These are phyloP conservation scores for Venturia carpophila DNA, from an alignment of 2,329 filamentous ascomycete genomes.

Conservation along the genomic window DNA sequence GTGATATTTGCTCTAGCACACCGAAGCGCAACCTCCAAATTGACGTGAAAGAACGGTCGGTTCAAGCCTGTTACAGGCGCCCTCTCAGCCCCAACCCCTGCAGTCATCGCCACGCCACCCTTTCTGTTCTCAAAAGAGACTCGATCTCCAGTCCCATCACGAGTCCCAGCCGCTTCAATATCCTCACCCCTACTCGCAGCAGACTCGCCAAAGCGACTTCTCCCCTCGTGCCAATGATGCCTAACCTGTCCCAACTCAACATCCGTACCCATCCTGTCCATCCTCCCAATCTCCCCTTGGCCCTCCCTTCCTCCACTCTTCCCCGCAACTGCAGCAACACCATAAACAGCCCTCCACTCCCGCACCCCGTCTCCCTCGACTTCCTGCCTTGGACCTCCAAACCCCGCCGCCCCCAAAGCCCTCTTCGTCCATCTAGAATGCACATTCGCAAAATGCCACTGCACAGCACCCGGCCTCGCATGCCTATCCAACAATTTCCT, in stretches of 20 bases:
- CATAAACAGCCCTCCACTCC: slow-evolving; percentile 1
- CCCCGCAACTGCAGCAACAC: neutral
- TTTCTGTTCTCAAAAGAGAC: neutral
- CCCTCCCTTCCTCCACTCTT: neutral
- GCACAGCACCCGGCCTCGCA: neutral
- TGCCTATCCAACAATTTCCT: slow-evolving; percentile 7
- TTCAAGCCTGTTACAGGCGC: neutral
- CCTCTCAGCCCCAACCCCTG: neutral
- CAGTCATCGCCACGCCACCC: neutral
- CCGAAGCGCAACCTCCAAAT: slow-evolving; percentile 9
- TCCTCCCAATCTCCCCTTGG: neutral
- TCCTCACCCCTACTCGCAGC: neutral
- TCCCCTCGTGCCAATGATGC: neutral
- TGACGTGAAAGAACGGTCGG: neutral
- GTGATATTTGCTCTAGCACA: neutral
- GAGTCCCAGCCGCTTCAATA: neutral
- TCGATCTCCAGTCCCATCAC: neutral
- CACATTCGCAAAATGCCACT: slow-evolving; percentile 15
- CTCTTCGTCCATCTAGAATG: slow-evolving; percentile 5
- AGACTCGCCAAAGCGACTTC: neutral
- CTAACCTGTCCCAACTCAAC: neutral
- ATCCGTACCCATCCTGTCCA: neutral
- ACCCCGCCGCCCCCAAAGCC: neutral
- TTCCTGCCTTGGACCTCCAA: neutral
- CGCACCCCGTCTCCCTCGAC: neutral